Conservation (phyloP, 768 basidiomycete species). For the Tremella mesenterica region DNA sequence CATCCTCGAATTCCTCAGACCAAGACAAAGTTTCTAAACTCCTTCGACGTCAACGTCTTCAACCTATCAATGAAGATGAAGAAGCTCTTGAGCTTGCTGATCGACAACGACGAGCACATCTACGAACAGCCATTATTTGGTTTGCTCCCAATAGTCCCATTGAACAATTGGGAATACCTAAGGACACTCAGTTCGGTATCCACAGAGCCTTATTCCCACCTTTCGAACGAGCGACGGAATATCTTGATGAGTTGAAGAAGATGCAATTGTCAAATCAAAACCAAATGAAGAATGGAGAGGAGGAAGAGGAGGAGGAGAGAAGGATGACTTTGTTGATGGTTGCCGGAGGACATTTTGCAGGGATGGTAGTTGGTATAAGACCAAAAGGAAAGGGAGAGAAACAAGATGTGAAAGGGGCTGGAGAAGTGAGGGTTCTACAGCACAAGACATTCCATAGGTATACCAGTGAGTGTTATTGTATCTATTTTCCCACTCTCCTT, state of each 20-base stretch:
- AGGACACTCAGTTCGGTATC: conserved; percentile 73
- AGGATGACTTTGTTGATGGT: conserved; percentile 94
- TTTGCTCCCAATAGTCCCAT: conserved; percentile 55
- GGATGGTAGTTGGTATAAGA: conserved; percentile 58
- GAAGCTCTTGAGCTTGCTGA: conserved; percentile 39
- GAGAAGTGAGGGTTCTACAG: conserved; percentile 52
- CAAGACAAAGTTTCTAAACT: conserved; percentile 55
- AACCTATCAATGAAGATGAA: conserved; percentile 30
- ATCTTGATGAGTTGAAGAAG: conserved; percentile 31
- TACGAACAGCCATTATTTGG: conserved; percentile 72
- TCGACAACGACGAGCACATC: conserved; percentile 44
- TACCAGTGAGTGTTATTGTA: conserved; percentile 62
- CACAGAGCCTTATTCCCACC: conserved; percentile 67
- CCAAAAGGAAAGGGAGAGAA: conserved; percentile 54
- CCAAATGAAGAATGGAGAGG: conserved; percentile 5
- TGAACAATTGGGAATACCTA: conserved; percentile 39
- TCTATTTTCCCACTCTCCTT: neutral
- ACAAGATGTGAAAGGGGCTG: conserved; percentile 59
- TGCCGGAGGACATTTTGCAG: conserved; percentile 96
- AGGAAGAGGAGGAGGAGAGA: conserved; percentile 43
- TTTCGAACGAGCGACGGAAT: conserved; percentile 32
- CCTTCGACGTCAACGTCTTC: conserved; percentile 55
- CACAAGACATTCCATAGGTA: conserved; percentile 98
- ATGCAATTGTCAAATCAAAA: conserved; percentile 27
- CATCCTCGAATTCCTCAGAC: conserved; percentile 39